Evolutionary conservation across 2,329 filamentous ascomycete genomes (phyloP), one percentile per base, ranked within the genome.

Genomic region (Exophiala sp.): DNA sequence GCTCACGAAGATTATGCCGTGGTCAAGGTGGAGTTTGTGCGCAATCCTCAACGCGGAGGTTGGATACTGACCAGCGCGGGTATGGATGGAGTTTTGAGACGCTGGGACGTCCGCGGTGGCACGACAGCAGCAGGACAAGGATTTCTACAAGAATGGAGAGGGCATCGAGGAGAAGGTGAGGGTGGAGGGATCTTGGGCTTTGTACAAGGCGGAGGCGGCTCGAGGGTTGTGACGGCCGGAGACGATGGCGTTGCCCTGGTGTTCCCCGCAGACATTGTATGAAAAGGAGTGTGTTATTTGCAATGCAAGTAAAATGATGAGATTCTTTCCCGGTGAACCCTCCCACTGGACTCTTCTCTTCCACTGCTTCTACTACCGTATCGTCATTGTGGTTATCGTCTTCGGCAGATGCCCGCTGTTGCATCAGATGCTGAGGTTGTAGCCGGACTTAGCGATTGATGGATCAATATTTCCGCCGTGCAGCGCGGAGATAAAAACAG

Each of bases 101-200:
- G 90, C 53, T 98, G 93, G 93, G 91, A 98, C 69, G 75, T 80
- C 3, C 69, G 83, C 38, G 83, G 82, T 47, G 82, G 84, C 6
- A 86, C 81, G 1, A 76, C 78, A 1, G 59, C 59, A 10, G 81
- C 80, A 1, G 80, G 76, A 7, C 81, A 82, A 45, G 89, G 88
- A 0, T 71, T 95, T 45, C 71, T 88, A 19, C 85, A 83, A 57
- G 90, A 96, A 69, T 97, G 90, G 90, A 88, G 78, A 67, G 93
- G 93, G 0, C 93, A 98, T 66, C 68, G 87, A 60, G 83, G 90
- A 23, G 81, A 87, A 64, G 86, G 88, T 10, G 88, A 93, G 70
- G 84, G 88, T 18, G 91, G 90, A 27, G 91, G 91, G 46, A 84
- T 97, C 7, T 70, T 97, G 60, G 90, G 85, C 0, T 98, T 97